Evolutionary conservation across 306 rosid genomes (phyloP).

Genomic region (Coriaria nepalensis): DNA sequence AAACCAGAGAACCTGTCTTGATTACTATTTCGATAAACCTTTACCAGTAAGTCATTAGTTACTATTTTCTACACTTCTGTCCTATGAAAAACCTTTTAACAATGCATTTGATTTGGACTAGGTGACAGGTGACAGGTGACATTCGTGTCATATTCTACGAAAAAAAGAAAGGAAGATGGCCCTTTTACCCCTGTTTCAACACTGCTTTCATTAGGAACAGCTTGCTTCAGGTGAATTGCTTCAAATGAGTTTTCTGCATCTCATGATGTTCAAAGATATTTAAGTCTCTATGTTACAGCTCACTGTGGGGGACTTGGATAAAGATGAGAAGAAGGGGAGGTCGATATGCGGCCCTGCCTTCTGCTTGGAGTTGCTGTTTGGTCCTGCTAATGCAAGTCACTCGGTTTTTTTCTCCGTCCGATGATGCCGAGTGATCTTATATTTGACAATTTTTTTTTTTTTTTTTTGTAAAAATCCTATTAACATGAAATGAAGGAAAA

Average conservation of each 20-base stretch:
- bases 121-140: conserved; percentile 67
- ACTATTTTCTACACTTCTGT: neutral
- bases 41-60: conserved; percentile 36
- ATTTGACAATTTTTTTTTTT: neutral
- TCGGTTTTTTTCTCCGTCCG: conserved; percentile 20
- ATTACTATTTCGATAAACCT: conserved; percentile 65
- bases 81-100: too few relatives aligned
- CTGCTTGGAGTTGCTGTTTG: conserved; percentile 77
- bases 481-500: neutral
- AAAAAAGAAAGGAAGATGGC: conserved; percentile 87
- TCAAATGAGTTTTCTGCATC: too few relatives aligned
- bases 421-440: conserved; percentile 3
- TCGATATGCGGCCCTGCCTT: conserved; percentile 76
- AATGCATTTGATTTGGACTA: neutral
- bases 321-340: conserved; percentile 62
- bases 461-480: neutral
- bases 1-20: conserved; percentile 71
- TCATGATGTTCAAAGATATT: too few relatives aligned
- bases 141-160: conserved; percentile 75
- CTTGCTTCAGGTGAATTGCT: conserved; percentile 45
- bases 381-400: conserved; percentile 72
- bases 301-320: conserved; percentile 54
- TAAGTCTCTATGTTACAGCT: conserved; percentile 29
- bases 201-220: conserved; percentile 76
- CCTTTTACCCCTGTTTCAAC: conserved; percentile 88